Evolutionary conservation across 78 protist genomes (phyloP).

Genomic region (Dictyostelium purpureum): DNA sequence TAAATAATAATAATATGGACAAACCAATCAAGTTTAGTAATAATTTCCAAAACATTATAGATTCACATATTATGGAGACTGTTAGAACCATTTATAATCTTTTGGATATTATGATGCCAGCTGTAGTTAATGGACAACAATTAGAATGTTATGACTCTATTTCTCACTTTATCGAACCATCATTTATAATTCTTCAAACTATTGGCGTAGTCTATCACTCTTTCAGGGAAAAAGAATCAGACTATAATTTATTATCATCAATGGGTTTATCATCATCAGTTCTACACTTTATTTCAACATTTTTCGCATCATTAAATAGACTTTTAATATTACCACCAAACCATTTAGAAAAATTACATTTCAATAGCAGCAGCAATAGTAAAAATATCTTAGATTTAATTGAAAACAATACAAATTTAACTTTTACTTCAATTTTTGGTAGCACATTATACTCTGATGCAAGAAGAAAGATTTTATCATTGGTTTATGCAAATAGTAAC

Average conservation of each 20-base stretch:
- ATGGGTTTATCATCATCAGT: slow-evolving; percentile 37
- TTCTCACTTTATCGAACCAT: slow-evolving; percentile 46
- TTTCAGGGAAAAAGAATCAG: slow-evolving; percentile 8
- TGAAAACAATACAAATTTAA: slow-evolving; percentile 25
- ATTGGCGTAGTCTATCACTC: slow-evolving; percentile 45
- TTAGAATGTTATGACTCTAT: neutral
- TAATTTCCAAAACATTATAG: neutral
- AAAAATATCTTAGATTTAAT: slow-evolving; percentile 24
- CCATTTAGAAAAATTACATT: neutral
- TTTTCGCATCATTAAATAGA: slow-evolving; percentile 10
- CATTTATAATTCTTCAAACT: slow-evolving; percentile 25
- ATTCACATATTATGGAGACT: slow-evolving; percentile 15
- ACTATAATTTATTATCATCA: neutral
- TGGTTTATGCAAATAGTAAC: neutral
- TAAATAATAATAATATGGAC: neutral
- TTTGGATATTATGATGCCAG: slow-evolving; percentile 5
- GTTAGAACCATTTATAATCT: slow-evolving; percentile 54
- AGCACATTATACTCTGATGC: slow-evolving; percentile 49
- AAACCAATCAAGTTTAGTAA: neutral
- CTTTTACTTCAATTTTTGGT: slow-evolving; percentile 52
- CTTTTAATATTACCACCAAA: neutral
- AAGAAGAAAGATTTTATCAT: slow-evolving; percentile 8
- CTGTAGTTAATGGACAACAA: neutral
- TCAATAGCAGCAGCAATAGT: neutral
- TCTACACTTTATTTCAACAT: slow-evolving; percentile 40